Evolutionary conservation across 805 yeast species (phyloP), one percentile per base, ranked within the genome.

Genomic region (Hanseniaspora meyeri): DNA sequence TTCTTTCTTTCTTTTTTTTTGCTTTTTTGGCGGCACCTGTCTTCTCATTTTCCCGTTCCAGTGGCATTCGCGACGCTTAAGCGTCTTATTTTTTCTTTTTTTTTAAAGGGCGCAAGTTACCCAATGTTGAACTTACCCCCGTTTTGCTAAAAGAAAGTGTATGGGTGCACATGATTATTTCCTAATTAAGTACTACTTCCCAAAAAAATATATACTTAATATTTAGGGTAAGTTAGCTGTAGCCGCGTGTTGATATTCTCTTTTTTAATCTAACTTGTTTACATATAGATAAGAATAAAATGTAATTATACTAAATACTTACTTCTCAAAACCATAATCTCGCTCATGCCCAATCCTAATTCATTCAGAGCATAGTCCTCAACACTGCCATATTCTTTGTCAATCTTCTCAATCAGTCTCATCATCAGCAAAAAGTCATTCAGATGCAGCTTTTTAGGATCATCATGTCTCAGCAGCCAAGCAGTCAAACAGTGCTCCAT

Each of bases 401-500:
- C 68, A 59, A 87, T 69, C 62, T 71, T 61, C n/a, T 74, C 79
- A 43, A 85, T 73, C 1, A 87, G 75, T 1, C 78, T 75, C 59
- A 80, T 69, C 89, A 86, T 82, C 1, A 86, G 80, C 61, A 83
- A 90, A 63, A 81, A 80, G 51, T 79, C 74, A 4, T 87, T 78
- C 43, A 45, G 37, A 8, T 45, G 32, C 3, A 14, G 11, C 8
- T 29, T 34, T 2, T 16, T 1, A 5, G 34, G 20, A 12, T 14
- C 36, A 31, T 46, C 27, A 14, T 52, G n/a, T 0, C 95, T 95
- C 1, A 17, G 11, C 4, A 46, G 17, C 48, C 76, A 65, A 0
- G 83, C 73, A 0, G 95, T 85, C 62, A 87, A 69, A 65, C 84
- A 93, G 63, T 86, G 88, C 64, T 87, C 96, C 60, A 81, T 76